Evolutionary conservation across 2,329 filamentous ascomycete species (phyloP).

Genomic region (Aspergillus sp.): DNA sequence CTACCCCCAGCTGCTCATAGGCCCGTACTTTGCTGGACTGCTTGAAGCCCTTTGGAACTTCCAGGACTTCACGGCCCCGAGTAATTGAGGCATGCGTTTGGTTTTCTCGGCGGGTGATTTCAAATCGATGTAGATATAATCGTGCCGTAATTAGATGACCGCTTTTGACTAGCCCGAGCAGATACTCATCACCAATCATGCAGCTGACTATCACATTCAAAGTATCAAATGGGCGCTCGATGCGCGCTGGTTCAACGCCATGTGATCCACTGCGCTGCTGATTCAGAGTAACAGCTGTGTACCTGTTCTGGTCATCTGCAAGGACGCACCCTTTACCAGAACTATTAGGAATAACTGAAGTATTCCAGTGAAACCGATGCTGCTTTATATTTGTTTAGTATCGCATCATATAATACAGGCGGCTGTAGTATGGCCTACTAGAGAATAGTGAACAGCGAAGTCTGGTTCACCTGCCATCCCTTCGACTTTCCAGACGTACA

Average conservation of each 20-base stretch:
- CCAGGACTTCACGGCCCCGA: background rate
- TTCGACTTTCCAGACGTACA: background rate
- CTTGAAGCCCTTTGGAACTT: background rate
- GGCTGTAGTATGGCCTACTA: background rate
- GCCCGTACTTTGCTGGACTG: background rate
- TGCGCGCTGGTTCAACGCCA: background rate
- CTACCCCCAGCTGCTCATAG: background rate
- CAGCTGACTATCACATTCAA: background rate
- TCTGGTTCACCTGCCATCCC: background rate
- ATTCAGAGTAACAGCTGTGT: background rate
- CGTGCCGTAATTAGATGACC: background rate
- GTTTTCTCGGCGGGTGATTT: background rate
- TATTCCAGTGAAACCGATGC: background rate
- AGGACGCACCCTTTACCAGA: background rate
- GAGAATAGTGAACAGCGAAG: background rate
- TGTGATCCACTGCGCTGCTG: background rate
- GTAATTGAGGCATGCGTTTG: background rate
- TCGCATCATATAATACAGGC: accelerated
- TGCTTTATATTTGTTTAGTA: background rate
- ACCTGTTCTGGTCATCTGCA: background rate
- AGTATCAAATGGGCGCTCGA: background rate
- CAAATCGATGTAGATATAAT: background rate
- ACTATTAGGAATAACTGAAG: background rate
- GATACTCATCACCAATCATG: background rate
- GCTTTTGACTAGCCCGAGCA: background rate